Conservation (phyloP, 202 grass and related monocot species). For the Miscanthus sacchariflorus region DNA sequence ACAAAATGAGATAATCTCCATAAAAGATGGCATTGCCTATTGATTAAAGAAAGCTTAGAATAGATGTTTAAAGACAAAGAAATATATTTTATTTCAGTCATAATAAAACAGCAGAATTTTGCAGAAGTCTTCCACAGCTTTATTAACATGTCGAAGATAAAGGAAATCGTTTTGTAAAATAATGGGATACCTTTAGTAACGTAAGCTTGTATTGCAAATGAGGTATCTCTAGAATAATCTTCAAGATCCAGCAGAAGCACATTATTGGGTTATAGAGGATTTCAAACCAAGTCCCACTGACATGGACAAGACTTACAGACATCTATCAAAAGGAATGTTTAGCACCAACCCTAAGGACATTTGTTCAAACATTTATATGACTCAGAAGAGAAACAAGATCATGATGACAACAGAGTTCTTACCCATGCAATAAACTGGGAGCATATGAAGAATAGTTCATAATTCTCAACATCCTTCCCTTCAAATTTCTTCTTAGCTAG, state of each 20-base stretch:
- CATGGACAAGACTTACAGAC: slow-evolving; percentile 49
- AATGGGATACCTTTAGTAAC: slow-evolving; percentile 64
- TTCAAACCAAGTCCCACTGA: slow-evolving; percentile 57
- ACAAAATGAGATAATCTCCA: slow-evolving; percentile 63
- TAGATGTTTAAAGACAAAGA: not conserved
- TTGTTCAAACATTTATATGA: slow-evolving; percentile 35
- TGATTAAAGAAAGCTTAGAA: slow-evolving; percentile 21
- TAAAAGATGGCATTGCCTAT: slow-evolving; percentile 57
- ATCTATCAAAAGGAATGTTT: slow-evolving; percentile 55
- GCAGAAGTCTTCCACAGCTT: not conserved
- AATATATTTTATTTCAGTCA: not conserved
- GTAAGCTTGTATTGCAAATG: slow-evolving; percentile 78
- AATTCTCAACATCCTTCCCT: slow-evolving; percentile 47
- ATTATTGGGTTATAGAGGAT: slow-evolving; percentile 72
- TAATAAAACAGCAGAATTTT: slow-evolving; percentile 1
- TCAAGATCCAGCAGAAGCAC: slow-evolving; percentile 88
- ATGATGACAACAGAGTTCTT: slow-evolving; percentile 38
- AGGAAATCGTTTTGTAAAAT: not conserved
- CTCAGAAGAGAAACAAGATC: not conserved
- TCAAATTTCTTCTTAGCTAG: slow-evolving; percentile 58
- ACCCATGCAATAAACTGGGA: slow-evolving; percentile 86
- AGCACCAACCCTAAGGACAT: slow-evolving; percentile 13
- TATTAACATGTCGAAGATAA: not conserved
- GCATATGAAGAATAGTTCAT: slow-evolving; percentile 58
- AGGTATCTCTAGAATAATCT: slow-evolving; percentile 81